Evolutionary conservation across 768 basidiomycete genomes (phyloP).

Genomic region (Collybia sp.): DNA sequence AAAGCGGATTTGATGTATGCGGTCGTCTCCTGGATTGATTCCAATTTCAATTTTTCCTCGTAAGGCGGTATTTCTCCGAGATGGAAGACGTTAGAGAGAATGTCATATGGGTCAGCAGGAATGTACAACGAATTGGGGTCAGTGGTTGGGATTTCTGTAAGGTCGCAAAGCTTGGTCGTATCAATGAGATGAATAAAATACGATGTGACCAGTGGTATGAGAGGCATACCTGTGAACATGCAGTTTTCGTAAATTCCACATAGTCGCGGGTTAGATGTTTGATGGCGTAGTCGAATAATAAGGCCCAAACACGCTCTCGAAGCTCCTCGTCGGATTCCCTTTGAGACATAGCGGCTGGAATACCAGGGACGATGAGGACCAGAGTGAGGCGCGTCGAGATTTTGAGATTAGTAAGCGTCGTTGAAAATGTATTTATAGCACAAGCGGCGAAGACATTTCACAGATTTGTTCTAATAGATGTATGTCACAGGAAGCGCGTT

Average conservation of each 20-base stretch:
- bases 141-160: slow-evolving; percentile 37
- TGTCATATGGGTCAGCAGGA: slow-evolving; percentile 51
- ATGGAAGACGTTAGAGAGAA: slow-evolving; percentile 28
- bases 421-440: too few relatives aligned
- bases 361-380: too few relatives aligned
- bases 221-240: slow-evolving; percentile 38
- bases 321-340: slow-evolving; percentile 15
- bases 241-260: slow-evolving; percentile 44
- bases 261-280: slow-evolving; percentile 53
- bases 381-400: too few relatives aligned
- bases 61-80: slow-evolving; percentile 29
- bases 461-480: too few relatives aligned
- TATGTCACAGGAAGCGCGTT: too few relatives aligned
- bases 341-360: too few relatives aligned
- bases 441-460: too few relatives aligned
- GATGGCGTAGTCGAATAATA: slow-evolving; percentile 50
- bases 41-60: slow-evolving; percentile 36
- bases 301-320: slow-evolving; percentile 43
- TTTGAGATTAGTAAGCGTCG: too few relatives aligned
- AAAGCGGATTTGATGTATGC: slow-evolving; percentile 26
- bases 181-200: slow-evolving; percentile 1
- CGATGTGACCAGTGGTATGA: too few relatives aligned
- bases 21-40: slow-evolving; percentile 27
- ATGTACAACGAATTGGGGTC: slow-evolving; percentile 49
- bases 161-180: slow-evolving; percentile 30